Evolutionary conservation across 805 yeast genomes (phyloP).

Genomic region (Candida tibetensis): DNA sequence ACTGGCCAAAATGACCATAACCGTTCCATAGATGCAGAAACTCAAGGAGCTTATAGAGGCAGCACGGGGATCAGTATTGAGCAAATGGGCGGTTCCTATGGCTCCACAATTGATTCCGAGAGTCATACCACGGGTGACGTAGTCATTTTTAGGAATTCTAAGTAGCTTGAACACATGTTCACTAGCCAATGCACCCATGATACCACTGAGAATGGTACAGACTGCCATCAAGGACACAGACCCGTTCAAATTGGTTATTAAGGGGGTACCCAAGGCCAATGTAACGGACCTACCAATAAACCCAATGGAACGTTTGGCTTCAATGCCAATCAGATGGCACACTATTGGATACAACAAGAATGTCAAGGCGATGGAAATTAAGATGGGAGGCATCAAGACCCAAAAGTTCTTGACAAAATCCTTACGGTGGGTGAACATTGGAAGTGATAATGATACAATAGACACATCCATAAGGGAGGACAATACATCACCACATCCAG

Average conservation of each 20-base stretch:
- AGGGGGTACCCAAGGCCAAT: conserved; percentile 74
- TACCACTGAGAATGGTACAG: conserved; percentile 73
- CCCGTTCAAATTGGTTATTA: conserved; percentile 65
- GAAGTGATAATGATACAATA: conserved; percentile 70
- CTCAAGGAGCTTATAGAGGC: conserved; percentile 74
- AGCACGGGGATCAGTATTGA: conserved; percentile 71
- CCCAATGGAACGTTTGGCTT: conserved; percentile 60
- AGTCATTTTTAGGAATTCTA: conserved; percentile 59
- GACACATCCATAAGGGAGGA: conserved; percentile 71
- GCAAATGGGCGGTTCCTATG: conserved; percentile 72
- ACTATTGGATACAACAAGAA: conserved; percentile 71
- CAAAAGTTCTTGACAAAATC: conserved; percentile 61
- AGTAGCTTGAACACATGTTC: conserved; percentile 51
- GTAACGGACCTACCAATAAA: conserved; percentile 80
- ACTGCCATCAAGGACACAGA: conserved; percentile 73
- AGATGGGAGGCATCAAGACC: conserved; percentile 57
- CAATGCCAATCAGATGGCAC: conserved; percentile 63
- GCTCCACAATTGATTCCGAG: conserved; percentile 81
- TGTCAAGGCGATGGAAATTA: conserved; percentile 52
- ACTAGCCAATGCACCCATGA: conserved; percentile 67
- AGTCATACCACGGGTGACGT: conserved; percentile 72
- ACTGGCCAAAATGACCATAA: conserved; percentile 67
- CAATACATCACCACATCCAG: conserved; percentile 81
- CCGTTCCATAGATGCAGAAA: conserved; percentile 69
- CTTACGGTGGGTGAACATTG: conserved; percentile 70